Percentiles rank a stretch among this genome's conserved stretches.
phyloP scores from a whole-genome alignment of 768 basidiomycete species.

The Leccinum aurantiacum region DNA sequence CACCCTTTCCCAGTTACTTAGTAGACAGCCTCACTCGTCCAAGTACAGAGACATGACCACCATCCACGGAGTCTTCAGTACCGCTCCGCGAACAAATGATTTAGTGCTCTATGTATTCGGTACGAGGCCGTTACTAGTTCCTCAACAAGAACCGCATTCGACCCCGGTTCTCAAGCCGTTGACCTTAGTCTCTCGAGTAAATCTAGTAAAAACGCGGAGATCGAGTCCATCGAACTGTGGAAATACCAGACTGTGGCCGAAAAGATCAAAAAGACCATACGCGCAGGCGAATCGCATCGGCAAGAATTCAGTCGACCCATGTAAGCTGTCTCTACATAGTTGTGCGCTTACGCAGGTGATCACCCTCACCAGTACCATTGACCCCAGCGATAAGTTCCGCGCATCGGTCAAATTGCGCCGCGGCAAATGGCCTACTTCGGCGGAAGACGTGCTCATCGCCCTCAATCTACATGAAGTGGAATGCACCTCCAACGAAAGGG shows the following conservation, averaged over 20 bases:
- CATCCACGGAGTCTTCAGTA: background rate
- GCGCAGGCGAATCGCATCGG: background rate
- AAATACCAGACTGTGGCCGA: too few relatives aligned
- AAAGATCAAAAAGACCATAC: background rate
- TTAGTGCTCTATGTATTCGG: background rate
- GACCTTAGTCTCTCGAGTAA: too few relatives aligned
- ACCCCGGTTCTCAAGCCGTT: too few relatives aligned
- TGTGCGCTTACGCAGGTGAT: background rate
- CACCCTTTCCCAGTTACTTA: background rate
- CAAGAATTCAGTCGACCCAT: conserved; percentile 6
- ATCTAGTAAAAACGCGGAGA: too few relatives aligned
- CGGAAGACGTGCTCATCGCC: background rate
- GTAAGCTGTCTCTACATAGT: conserved; percentile 1
- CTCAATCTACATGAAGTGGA: conserved; percentile 7
- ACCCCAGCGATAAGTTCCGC: background rate
- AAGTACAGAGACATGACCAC: background rate
- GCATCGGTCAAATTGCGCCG: background rate
- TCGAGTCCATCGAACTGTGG: too few relatives aligned
- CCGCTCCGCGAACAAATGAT: background rate
- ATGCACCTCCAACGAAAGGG: background rate
- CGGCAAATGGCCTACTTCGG: too few relatives aligned
- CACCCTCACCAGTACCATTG: conserved; percentile 4
- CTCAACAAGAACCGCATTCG: too few relatives aligned
- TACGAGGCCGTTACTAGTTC: background rate
- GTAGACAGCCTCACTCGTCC: background rate